phyloP scores from a whole-genome alignment of 1,139 yeast genomes.

The Scheffersomyces stambukii region DNA sequence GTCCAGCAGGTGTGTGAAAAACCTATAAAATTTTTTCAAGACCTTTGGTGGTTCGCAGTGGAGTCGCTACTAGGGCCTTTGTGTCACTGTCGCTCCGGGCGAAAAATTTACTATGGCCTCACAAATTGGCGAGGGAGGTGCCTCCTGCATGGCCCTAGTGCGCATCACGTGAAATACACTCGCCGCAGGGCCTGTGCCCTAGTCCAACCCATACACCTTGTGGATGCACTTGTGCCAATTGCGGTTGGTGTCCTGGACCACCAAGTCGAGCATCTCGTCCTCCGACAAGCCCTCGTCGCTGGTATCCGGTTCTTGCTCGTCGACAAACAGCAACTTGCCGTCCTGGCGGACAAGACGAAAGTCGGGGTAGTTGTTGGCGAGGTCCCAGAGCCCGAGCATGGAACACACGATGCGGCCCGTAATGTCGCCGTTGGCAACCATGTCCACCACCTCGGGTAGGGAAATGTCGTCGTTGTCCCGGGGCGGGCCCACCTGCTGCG shows the following conservation, averaged over 20 bases:
- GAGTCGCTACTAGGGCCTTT: too few relatives aligned
- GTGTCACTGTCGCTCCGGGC: too few relatives aligned
- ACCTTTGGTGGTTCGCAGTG: too few relatives aligned
- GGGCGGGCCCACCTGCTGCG: slow-evolving; percentile 1
- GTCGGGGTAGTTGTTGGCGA: slow-evolving; percentile 20
- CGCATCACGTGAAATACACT: too few relatives aligned
- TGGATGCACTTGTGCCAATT: slow-evolving; percentile 18
- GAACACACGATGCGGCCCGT: slow-evolving; percentile 29
- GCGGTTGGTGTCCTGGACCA: slow-evolving; percentile 7
- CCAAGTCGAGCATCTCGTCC: slow-evolving; percentile 6
- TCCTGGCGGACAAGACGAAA: slow-evolving; percentile 13
- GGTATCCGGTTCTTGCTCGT: background rate
- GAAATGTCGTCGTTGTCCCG: slow-evolving; percentile 4
- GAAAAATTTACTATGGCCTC: too few relatives aligned
- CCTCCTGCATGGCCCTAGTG: too few relatives aligned
- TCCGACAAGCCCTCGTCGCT: slow-evolving; percentile 2
- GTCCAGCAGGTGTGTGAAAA: slow-evolving; percentile 2
- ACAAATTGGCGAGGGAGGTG: too few relatives aligned
- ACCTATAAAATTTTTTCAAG: slow-evolving; percentile 5
- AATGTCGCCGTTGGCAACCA: slow-evolving; percentile 17
- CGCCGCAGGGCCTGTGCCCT: too few relatives aligned
- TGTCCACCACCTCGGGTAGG: slow-evolving; percentile 12
- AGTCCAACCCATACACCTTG: slow-evolving; percentile 24
- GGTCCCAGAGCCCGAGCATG: slow-evolving; percentile 31
- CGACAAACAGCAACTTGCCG: slow-evolving; percentile 4